Conservation (phyloP, 2,329 filamentous ascomycete genomes). For the Elsinoe ampelina region DNA sequence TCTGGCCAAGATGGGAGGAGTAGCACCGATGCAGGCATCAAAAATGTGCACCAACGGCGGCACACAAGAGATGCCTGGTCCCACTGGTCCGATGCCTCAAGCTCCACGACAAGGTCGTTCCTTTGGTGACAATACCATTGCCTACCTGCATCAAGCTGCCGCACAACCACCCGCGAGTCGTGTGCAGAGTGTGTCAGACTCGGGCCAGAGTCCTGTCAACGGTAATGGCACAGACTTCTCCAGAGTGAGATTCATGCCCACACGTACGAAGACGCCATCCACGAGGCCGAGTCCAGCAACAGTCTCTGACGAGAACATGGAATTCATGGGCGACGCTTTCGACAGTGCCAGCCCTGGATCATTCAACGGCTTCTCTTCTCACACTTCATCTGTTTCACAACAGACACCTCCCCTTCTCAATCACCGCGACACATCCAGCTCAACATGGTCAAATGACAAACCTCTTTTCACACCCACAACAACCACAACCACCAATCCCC, state of each 20-base stretch:
- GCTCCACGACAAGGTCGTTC: neutral
- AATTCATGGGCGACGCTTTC: conserved; percentile 1
- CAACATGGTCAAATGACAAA: conserved; percentile 1
- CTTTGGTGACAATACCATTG: conserved; percentile 13
- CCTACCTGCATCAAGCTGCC: neutral
- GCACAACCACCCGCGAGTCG: neutral
- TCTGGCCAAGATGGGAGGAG: conserved; percentile 2
- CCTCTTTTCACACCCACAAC: neutral
- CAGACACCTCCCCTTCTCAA: conserved; percentile 5
- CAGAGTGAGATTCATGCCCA: conserved; percentile 1
- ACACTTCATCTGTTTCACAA: conserved; percentile 11
- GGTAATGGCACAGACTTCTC: neutral
- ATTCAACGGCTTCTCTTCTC: conserved; percentile 6
- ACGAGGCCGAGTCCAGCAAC: conserved; percentile 9
- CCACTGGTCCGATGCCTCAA: neutral
- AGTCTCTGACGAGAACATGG: conserved; percentile 11
- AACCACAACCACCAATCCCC: neutral
- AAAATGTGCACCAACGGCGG: neutral
- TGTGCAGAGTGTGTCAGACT: conserved; percentile 7
- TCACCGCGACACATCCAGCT: conserved; percentile 1
- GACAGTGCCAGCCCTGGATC: conserved; percentile 10
- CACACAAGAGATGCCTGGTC: neutral
- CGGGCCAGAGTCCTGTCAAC: neutral
- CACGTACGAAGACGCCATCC: conserved; percentile 9
- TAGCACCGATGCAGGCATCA: conserved; percentile 3